Evolutionary conservation across 2,329 filamentous ascomycete species (phyloP), one percentile per base, ranked within the genome.

Genomic region (Xylaria sp.): DNA sequence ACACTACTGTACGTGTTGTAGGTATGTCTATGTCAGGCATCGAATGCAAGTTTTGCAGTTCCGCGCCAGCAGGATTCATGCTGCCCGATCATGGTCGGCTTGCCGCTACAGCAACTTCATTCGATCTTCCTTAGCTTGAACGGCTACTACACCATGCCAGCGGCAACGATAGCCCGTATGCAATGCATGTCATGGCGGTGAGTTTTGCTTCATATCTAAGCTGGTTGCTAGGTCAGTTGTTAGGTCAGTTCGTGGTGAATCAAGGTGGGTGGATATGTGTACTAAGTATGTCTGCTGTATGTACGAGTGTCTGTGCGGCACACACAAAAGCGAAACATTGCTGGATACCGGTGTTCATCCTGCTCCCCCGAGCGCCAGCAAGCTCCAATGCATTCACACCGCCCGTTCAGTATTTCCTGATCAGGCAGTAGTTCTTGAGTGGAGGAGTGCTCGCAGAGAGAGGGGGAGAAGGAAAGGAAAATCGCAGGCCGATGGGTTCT

Each of bases 101-200:
- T 50, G 69, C 69, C 56, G 55, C 64, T 70, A 67, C 51, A 68
- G 58, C 63, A 56, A 50, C 50, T 65, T 66, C 25, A 44, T 18
- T 51, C 57, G 56, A 57, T 70, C 64, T 48, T 58, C 10, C 32
- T 62, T 59, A 41, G 34, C 54, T 51, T 66, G 48, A 37, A 52
- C 48, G 62, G 61, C 57, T 60, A 46, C 48, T 41, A 63, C 34
- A 48, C 61, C 12, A 34, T 58, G 56, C 39, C 65, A 15, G 54
- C 69, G 58, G 62, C 44, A 61, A 54, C 55, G 63, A 54, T 57
- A 52, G 50, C 63, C 41, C 55, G 65, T 58, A 64, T 63, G 65
- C 52, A 46, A 69, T 63, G 69, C 66, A 69, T 7, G 57, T 66
- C 66, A 71, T 69, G 66, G 69, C 69, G 69, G 69, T 71, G 69